phyloP scores from a whole-genome alignment of 257 asterid genomes.

The Przewalskia tangutica region DNA sequence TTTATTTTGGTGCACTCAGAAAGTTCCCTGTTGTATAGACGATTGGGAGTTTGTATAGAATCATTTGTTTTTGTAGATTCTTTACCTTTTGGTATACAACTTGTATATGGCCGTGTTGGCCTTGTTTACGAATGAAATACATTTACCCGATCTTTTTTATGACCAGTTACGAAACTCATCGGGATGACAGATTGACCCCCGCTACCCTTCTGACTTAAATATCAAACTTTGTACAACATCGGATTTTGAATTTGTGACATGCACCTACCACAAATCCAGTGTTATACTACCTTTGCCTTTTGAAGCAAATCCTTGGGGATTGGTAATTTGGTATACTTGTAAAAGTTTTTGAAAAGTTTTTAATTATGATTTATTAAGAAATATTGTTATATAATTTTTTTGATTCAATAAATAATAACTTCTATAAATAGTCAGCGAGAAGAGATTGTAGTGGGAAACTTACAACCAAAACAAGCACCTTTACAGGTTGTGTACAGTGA shows the following conservation, averaged over 20 bases:
- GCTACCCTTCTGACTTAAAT: neutral
- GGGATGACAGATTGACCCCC: neutral
- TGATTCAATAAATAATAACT: neutral
- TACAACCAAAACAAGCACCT: no score
- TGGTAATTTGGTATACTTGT: neutral
- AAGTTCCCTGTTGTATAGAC: no score
- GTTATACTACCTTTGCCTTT: neutral
- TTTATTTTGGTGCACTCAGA: no score
- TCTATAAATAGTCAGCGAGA: no score
- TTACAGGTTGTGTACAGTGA: no score
- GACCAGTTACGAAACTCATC: neutral
- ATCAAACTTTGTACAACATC: neutral
- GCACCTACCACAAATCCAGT: neutral
- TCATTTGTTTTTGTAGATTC: no score
- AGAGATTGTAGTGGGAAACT: no score
- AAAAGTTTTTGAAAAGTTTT: neutral
- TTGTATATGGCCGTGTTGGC: no score
- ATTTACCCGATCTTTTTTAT: neutral
- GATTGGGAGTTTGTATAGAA: no score
- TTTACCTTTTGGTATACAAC: no score
- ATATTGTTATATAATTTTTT: neutral
- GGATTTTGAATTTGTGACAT: neutral
- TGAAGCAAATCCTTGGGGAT: neutral
- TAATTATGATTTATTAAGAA: neutral
- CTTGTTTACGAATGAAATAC: no score